Evolutionary conservation across 2,329 filamentous ascomycete species (phyloP).

Genomic region (Alternaria ventricosa): DNA sequence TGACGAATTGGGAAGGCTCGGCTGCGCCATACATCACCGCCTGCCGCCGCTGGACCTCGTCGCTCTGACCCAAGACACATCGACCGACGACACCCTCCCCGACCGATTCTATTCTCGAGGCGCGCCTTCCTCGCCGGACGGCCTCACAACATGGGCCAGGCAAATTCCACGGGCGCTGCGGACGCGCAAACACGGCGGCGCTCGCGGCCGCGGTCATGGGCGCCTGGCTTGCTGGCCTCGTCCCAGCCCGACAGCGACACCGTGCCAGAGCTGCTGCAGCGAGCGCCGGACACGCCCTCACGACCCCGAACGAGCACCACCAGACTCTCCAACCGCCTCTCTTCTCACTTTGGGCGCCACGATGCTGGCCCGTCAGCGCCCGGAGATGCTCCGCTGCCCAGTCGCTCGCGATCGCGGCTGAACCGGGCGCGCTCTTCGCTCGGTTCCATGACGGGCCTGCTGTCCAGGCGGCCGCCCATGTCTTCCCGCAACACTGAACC

Average conservation of each 20-base stretch:
- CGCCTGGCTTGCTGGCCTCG: constrained; percentile 32
- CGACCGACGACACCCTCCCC: constrained; percentile 10
- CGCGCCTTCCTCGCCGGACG: constrained; percentile 33
- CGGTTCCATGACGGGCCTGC: constrained; percentile 40
- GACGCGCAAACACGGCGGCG: constrained; percentile 34
- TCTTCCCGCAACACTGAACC: constrained; percentile 24
- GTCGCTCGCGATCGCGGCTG: constrained; percentile 42
- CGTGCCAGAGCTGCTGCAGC: constrained; percentile 30
- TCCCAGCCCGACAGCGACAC: constrained; percentile 23
- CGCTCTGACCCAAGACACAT: constrained; percentile 13
- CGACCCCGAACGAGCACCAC: constrained; percentile 32
- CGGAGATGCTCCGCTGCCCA: constrained; percentile 11
- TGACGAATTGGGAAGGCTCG: constrained; percentile 10
- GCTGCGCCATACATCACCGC: constrained; percentile 19
- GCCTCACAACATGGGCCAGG: constrained; percentile 48
- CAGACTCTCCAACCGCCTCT: constrained; percentile 40
- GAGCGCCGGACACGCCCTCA: constrained; percentile 17
- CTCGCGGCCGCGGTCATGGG: constrained; percentile 43
- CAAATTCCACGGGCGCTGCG: constrained; percentile 41
- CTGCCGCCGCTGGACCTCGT: constrained; percentile 15
- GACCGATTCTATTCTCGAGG: constrained; percentile 12
- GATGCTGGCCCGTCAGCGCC: constrained; percentile 42
- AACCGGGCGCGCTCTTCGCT: constrained; percentile 47
- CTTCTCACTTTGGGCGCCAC: constrained; percentile 34
- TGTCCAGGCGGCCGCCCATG: constrained; percentile 38